Base-by-base conservation (phyloP, 495 filamentous ascomycete genomes). In the Bacidia gigantensis region DNA sequence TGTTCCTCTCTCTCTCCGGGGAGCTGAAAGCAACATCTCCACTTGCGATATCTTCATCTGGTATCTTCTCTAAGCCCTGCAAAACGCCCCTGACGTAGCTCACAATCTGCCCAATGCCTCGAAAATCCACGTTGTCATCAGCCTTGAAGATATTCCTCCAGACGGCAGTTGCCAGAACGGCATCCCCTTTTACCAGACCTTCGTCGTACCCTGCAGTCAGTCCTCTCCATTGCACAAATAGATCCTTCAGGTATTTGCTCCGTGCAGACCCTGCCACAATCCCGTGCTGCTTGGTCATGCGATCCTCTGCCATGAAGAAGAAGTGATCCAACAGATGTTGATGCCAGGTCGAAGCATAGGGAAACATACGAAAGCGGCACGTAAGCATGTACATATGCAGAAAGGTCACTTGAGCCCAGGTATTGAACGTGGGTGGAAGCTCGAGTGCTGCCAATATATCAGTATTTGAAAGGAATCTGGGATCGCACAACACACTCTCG, bases 391-490 rank as follows among this genome's bases (percentile, higher is more conserved):
- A 96, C 80, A 97, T 84, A 70, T 98, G 89, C 12, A 97, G 76
- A 71, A 97, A 88, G 18, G 89, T 89, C 39, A 97, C 79, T 63
- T 96, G 92, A 5, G 93, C 83, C 93, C 92, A 98, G 45, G 86
- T 89, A 53, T 78, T 85, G 69, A 98, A 98, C 0, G 87, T 98
- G 1, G 87, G 84, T 21, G 69, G 65, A 25, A 95, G 77, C 12
- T 74, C 78, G 49, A 89, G 58, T 60, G 73, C 72, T 75, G 40
- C 17, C 1, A 52, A 49, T 1, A 52, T 22, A 3, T 7, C 11
- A 18, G 2, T 40, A 48, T 25, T n/a, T 23, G 46, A 7, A 18
- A 48, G 11, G 3, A 32, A 25, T n/a, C 10, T 35, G 29, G 46
- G 7, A 20, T 44, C 5, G 41, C 9, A 1, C 26, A 20, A 17